phyloP scores from a whole-genome alignment of 2,329 filamentous ascomycete species.

The Aspergillus calidoustus region DNA sequence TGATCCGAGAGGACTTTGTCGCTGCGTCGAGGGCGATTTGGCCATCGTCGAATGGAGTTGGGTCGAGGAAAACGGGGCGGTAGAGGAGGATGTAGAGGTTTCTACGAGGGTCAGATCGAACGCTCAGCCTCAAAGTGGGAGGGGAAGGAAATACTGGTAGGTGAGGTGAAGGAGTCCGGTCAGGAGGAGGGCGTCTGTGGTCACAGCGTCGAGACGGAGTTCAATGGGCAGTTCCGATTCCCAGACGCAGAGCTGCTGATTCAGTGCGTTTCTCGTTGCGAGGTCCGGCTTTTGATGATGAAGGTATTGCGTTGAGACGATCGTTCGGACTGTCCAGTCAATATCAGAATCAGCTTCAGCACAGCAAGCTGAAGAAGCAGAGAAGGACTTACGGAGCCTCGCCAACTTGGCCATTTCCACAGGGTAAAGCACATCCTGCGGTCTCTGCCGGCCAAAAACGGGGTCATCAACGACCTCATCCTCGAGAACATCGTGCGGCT shows the following conservation, averaged over 20 bases:
- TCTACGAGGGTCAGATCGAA: conserved; percentile 22
- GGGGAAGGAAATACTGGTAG: conserved; percentile 41
- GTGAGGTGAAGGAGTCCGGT: conserved; percentile 50
- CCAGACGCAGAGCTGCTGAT: conserved; percentile 46
- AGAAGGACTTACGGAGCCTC: conserved; percentile 34
- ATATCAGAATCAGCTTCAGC: neutral
- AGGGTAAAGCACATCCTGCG: conserved; percentile 40
- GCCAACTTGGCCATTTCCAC: conserved; percentile 48
- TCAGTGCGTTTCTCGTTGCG: conserved; percentile 28
- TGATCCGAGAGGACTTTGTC: conserved; percentile 51
- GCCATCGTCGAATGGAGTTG: conserved; percentile 33
- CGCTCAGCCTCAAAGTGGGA: no score
- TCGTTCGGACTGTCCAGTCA: conserved; percentile 6
- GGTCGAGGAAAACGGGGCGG: conserved; percentile 48
- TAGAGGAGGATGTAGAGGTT: conserved; percentile 54
- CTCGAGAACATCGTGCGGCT: conserved; percentile 43
- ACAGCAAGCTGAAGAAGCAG: neutral
- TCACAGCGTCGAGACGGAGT: conserved; percentile 40
- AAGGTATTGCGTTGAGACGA: conserved; percentile 46
- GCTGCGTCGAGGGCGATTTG: conserved; percentile 52
- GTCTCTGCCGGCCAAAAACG: conserved; percentile 36
- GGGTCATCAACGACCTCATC: conserved; percentile 32
- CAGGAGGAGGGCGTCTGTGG: conserved; percentile 42
- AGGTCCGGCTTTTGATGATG: conserved; percentile 31
- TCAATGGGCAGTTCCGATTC: conserved; percentile 41